Percentiles rank a stretch among this genome's conserved stretches.
phyloP scores from a whole-genome alignment of 2,329 filamentous ascomycete genomes.

The Nemania abortiva region DNA sequence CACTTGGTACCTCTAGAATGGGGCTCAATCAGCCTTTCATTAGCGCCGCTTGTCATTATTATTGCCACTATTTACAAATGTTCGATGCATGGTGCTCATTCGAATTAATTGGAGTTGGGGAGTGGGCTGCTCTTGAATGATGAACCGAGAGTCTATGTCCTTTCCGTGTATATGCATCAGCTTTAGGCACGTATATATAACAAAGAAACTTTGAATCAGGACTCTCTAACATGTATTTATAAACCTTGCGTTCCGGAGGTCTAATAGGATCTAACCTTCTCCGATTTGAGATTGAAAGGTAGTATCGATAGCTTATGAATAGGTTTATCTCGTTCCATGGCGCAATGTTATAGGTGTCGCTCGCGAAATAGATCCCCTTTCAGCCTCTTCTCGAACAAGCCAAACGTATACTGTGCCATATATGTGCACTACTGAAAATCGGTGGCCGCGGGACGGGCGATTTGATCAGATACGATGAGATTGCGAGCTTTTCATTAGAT shows the following conservation, averaged over 20 bases:
- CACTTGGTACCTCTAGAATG: not conserved
- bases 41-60: not conserved
- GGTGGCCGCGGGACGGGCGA: constrained; percentile 4
- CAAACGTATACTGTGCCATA: not conserved
- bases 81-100: constrained; percentile 30
- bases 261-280: not conserved
- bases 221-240: not conserved
- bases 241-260: not conserved
- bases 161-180: not conserved
- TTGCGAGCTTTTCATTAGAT: constrained; percentile 2
- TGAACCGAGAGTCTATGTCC: constrained; percentile 2
- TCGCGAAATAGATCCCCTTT: not conserved
- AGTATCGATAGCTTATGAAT: constrained; percentile 1
- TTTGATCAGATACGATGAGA: not conserved
- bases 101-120: constrained; percentile 23
- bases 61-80: not conserved
- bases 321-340: not conserved
- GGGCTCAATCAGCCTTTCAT: not conserved
- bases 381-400: not conserved
- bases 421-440: constrained; percentile 3
- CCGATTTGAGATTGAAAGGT: not conserved
- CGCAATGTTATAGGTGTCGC: not conserved
- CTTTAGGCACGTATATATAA: not conserved
- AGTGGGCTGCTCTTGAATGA: constrained; percentile 9
- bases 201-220: constrained; percentile 3